Evolutionary conservation across 805 yeast genomes (phyloP).

Genomic region (Clavispora fructus): DNA sequence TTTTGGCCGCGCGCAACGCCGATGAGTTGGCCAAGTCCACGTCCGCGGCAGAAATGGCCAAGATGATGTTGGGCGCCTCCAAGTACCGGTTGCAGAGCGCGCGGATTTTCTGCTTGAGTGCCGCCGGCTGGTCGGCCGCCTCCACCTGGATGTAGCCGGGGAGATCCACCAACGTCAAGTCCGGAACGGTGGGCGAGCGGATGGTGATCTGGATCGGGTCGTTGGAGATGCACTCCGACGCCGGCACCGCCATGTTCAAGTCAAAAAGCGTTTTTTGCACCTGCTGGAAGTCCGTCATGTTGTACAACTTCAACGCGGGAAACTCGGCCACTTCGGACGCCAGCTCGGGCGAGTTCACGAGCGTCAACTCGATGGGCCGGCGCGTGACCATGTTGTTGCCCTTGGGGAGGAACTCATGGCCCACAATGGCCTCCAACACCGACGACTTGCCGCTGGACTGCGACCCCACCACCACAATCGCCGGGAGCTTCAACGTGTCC

Average conservation of each 20-base stretch:
- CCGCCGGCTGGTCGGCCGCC: conserved; percentile 92
- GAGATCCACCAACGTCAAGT: conserved; percentile 85
- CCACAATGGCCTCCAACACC: conserved; percentile 92
- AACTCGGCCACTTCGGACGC: conserved; percentile 90
- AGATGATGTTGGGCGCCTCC: conserved; percentile 85
- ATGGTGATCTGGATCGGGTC: conserved; percentile 93
- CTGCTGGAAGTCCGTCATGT: conserved; percentile 79
- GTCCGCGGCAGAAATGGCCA: conserved; percentile 96
- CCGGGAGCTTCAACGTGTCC: conserved; percentile 77
- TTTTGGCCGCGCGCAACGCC: conserved; percentile 83
- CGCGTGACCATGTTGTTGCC: conserved; percentile 98
- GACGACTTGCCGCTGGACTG: conserved; percentile 97
- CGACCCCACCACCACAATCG: conserved; percentile 95
- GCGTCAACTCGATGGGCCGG: conserved; percentile 91
- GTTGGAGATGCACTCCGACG: conserved; percentile 75
- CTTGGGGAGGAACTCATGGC: conserved; percentile 96
- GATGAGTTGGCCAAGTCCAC: conserved; percentile 96
- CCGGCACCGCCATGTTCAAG: conserved; percentile 88
- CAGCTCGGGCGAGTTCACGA: conserved; percentile 75
- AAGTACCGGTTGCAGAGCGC: conserved; percentile 79
- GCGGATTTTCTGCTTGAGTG: conserved; percentile 72
- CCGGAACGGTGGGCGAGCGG: conserved; percentile 84
- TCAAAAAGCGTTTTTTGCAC: conserved; percentile 86
- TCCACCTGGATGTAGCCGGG: conserved; percentile 98
- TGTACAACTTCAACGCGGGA: conserved; percentile 79